Evolutionary conservation across 148 eudicot genomes (phyloP), one percentile per base, ranked within the genome.

Genomic region (Cornus florida): DNA sequence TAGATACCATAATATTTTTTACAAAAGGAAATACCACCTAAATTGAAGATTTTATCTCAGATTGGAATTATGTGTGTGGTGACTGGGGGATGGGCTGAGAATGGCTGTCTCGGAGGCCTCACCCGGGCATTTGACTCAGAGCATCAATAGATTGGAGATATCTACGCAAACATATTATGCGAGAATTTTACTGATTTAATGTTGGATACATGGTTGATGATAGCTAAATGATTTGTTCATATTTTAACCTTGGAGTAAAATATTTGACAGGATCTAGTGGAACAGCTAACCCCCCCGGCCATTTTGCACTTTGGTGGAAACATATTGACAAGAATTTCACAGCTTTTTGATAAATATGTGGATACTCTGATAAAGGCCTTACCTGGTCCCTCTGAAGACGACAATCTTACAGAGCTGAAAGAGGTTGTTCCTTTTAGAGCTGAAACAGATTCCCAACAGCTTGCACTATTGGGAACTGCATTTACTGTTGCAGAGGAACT

Each of bases 391-490:
- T 88, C 97, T 66, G 99, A 93, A 83, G 99, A 96, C 72, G 99
- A 96, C 77, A 89, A 85, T 83, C 89, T 93, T 74, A 73, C 92
- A 43, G 97, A 95, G 81, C 81, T 90, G 33, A 93, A 95, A 86
- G 98, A 96, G 77, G 75, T 78, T 70, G 73, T 92, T 68, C 93
- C 97, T 70, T 93, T 88, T 79, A 89, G 90, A 89, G 92, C 92
- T 62, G 99, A 96, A 87, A 87, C 99, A 67, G 99, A 96, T 76
- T 92, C 99, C 41, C 94, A 96, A 79, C 99, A 96, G 83, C 95
- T 96, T 82, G 91, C 98, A 14, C 83, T 96, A 79, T 80, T 96
- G 83, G 97, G 99, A 81, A 89, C 91, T 79, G 98, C 97, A 59
- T 93, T 91, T 82, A 91, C 92, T 65, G 85, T 94, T 84, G 97